Percentiles rank a stretch among this genome's conserved stretches.
Evolutionary conservation across 352 stramenopile genomes (phyloP).

Genomic region (Phytopythium cucurbitacearum): DNA sequence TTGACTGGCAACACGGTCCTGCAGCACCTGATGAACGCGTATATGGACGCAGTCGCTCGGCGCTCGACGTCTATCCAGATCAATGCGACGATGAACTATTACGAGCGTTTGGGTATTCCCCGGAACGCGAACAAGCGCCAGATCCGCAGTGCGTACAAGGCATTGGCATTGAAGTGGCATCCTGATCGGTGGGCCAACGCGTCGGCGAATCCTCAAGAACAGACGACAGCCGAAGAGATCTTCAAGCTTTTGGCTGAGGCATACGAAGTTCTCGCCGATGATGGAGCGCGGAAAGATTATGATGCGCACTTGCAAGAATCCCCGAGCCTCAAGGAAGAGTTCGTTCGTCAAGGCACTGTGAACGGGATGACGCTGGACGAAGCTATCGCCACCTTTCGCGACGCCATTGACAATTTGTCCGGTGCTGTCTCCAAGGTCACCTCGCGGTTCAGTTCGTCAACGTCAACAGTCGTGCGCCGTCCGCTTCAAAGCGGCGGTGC

Average conservation of each 20-base stretch:
- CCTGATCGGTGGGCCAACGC: slow-evolving; percentile 71
- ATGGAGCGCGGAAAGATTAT: slow-evolving; percentile 52
- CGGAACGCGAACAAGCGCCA: slow-evolving; percentile 58
- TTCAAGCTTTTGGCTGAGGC: slow-evolving; percentile 85
- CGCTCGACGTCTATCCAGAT: slow-evolving; percentile 79
- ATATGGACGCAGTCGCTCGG: slow-evolving; percentile 61
- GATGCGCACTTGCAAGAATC: slow-evolving; percentile 52
- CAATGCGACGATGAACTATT: slow-evolving; percentile 81
- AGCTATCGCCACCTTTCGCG: slow-evolving; percentile 73
- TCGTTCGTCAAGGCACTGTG: slow-evolving; percentile 73
- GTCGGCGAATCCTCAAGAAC: slow-evolving; percentile 39
- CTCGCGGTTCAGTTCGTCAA: slow-evolving; percentile 62
- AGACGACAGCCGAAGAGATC: slow-evolving; percentile 63
- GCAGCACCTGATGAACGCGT: slow-evolving; percentile 84
- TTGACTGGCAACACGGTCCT: slow-evolving; percentile 74
- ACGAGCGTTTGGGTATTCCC: slow-evolving; percentile 71
- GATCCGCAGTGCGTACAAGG: slow-evolving; percentile 74
- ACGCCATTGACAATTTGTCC: slow-evolving; percentile 64
- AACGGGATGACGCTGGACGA: slow-evolving; percentile 82
- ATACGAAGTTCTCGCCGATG: slow-evolving; percentile 78
- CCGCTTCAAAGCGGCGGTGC: slow-evolving; percentile 24
- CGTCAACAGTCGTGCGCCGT: slow-evolving; percentile 62
- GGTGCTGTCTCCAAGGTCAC: slow-evolving; percentile 53
- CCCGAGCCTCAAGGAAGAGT: slow-evolving; percentile 60
- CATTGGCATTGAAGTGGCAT: slow-evolving; percentile 82